A percentile compares a stretch with the other conserved stretches of the same genome.
phyloP scores from a whole-genome alignment of 108 stramenopile genomes.

The Aurantiochytrium sp. region DNA sequence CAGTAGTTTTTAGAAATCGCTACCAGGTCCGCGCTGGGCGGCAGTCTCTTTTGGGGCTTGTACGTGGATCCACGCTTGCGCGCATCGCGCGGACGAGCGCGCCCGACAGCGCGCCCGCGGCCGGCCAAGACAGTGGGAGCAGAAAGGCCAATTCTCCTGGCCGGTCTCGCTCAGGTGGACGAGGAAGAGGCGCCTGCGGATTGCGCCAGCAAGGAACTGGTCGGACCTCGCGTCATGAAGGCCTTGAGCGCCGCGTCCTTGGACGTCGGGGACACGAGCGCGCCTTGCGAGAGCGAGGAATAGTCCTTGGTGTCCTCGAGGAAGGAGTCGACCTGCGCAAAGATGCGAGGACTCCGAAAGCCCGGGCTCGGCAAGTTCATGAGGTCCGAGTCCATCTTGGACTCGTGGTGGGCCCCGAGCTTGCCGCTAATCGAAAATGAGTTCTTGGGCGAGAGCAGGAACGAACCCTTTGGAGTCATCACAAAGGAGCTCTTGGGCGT shows the following conservation, averaged over 20 bases:
- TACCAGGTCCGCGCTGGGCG: too few species aligned
- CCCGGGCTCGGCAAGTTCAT: constrained; percentile 6
- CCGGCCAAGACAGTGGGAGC: too few species aligned
- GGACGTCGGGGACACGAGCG: background rate
- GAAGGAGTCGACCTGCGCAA: background rate
- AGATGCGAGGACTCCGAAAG: background rate
- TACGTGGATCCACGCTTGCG: too few species aligned
- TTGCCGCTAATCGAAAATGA: background rate
- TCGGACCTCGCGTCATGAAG: background rate
- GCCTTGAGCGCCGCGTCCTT: background rate
- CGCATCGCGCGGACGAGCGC: too few species aligned
- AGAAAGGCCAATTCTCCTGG: too few species aligned
- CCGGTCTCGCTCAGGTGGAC: too few species aligned
- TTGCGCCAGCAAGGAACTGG: too few species aligned
- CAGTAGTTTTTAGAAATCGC: too few species aligned
- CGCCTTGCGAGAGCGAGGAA: background rate
- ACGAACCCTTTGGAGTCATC: background rate
- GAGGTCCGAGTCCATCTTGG: background rate
- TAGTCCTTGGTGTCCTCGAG: background rate
- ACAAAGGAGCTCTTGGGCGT: constrained; percentile 2
- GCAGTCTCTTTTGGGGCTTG: too few species aligned
- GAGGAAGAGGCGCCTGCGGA: too few species aligned
- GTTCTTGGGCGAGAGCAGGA: background rate
- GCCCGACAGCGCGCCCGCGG: too few species aligned
- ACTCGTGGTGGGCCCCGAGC: background rate